Evolutionary conservation across 768 basidiomycete species (phyloP), one percentile per base, ranked within the genome.

Genomic region (Rhodotorula toruloides): DNA sequence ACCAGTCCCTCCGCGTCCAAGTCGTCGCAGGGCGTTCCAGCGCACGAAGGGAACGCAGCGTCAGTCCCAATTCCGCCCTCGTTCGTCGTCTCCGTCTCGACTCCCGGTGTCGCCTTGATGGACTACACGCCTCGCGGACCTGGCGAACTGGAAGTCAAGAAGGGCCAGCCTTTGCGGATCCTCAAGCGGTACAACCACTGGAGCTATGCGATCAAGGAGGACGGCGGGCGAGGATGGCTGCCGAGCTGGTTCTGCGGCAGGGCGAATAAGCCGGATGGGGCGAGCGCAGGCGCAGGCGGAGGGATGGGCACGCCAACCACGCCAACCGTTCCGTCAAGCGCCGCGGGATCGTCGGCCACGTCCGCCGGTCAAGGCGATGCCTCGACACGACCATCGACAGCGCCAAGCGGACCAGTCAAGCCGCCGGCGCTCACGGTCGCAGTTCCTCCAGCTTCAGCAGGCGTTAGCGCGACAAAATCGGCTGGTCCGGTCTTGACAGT

Each of bases 111-210:
- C 63, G 92, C 91, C 1, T 79, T 98, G 74, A 98, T 93, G 93
- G 91, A 97, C 73, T 98, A 96, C 78, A 85, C 85, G 78, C 89
- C 89, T 79, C 90, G 91, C 74, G 92, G 91, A 2, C 88, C 90
- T 8, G 93, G 96, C 72, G 94, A 98, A 78, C 79, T 98, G 65
- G 86, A 89, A 72, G 79, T 98, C 47, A 83, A 82, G 55, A 96
- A 94, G 76, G 92, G 93, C 72, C 91, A 97, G 76, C 80, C 84
- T 29, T 75, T 99, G 69, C 82, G 91, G 70, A 93, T 99, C 47
- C 96, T 97, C 80, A 98, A 98, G 81, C 84, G 93, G 70, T 98
- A 98, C 77, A 96, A 94, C 67, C 92, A 97, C 78, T 97, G 93
- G 73, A 65, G 59, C 21, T 74, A 74, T 40, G 90, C 90, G 70